Evolutionary conservation across 805 yeast genomes (phyloP), one percentile per base, ranked within the genome.

Genomic region (Candida palmyrensis): DNA sequence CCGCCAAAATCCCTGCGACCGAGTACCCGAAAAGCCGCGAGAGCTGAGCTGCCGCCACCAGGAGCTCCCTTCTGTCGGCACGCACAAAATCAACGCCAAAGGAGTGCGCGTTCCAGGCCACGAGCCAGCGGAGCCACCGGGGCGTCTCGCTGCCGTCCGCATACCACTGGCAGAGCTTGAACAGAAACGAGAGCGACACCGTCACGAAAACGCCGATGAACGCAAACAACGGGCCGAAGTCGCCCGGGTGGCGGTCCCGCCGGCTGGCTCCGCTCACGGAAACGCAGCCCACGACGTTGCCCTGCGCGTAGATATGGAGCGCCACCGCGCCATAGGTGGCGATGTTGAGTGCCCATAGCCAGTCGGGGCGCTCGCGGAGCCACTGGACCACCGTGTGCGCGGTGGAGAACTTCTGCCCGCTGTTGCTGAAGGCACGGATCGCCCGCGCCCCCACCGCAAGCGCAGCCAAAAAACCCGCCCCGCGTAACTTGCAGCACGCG

Each of bases 391-490:
- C 34, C 3, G 64, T 57, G 13, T 25, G 30, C 6, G 45, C 38
- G 5, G 58, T 68, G 11, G 73, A 67, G 27, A 71, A 79, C 43
- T 92, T 92, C 49, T 89, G 97, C 1, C 97, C 97, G 32, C 90
- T 77, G 43, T 81, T 82, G 48, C 82, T 84, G 95, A 96, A 92
- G 2, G 86, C 81, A 36, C 92, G 69, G 15, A 88, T 52, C 0
- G 80, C 6, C 36, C 97, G 68, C 7, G 81, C 39, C 3, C 75
- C 53, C 0, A 57, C 15, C 4, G 66, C 39, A 15, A 59, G 23
- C 11, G 23, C 23, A 9, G 23, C 11, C 10, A 21, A 11, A 9
- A 21, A 21, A 9, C 23, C 23, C 10, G 9, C 10, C 9, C 11
- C 11, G 11, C 11, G 11, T 11, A 21, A 21, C n/a, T n/a, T n/a